phyloP scores from a whole-genome alignment of 1,284 basidiomycete species.

The Laetiporus sulphureus region DNA sequence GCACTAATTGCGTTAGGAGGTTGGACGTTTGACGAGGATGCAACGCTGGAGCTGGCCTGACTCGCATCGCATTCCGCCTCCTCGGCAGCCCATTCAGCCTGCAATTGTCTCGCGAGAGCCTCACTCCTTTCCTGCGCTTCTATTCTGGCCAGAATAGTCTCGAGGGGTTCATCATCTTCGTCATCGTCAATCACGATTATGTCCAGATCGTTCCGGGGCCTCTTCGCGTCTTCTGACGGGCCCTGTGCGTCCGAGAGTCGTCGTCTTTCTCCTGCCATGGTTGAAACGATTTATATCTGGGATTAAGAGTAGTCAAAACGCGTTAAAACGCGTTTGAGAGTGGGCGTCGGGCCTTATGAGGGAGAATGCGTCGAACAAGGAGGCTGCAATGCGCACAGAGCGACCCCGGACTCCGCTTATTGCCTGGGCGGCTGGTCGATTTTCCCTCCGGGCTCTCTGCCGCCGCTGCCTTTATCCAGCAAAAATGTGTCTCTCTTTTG shows the following conservation, averaged over 20 bases:
- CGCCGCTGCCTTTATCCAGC: too few relatives aligned
- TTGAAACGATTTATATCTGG: not conserved
- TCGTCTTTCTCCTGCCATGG: conserved; percentile 16
- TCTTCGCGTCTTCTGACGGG: conserved; percentile 12
- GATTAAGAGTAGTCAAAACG: not conserved
- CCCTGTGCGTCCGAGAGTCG: conserved; percentile 5
- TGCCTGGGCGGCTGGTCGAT: too few relatives aligned
- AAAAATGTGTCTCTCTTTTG: too few relatives aligned
- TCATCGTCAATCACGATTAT: conserved; percentile 22
- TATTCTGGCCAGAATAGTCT: conserved; percentile 33
- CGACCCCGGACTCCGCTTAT: not conserved
- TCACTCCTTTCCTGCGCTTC: conserved; percentile 39
- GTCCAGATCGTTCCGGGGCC: conserved; percentile 7
- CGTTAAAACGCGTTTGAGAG: conserved; percentile 5
- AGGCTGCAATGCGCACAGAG: not conserved
- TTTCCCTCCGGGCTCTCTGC: too few relatives aligned
- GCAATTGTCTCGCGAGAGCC: conserved; percentile 29
- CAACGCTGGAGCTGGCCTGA: too few relatives aligned
- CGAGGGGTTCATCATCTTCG: conserved; percentile 34
- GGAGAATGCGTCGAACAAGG: conserved; percentile 5
- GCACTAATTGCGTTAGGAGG: too few relatives aligned
- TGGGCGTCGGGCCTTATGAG: conserved; percentile 5
- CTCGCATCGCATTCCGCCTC: too few relatives aligned
- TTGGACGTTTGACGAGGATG: too few relatives aligned
- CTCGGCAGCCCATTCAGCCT: conserved; percentile 23